Evolutionary conservation across 495 filamentous ascomycete species (phyloP), one percentile per base, ranked within the genome.

Genomic region (Annulohypoxylon stygium): DNA sequence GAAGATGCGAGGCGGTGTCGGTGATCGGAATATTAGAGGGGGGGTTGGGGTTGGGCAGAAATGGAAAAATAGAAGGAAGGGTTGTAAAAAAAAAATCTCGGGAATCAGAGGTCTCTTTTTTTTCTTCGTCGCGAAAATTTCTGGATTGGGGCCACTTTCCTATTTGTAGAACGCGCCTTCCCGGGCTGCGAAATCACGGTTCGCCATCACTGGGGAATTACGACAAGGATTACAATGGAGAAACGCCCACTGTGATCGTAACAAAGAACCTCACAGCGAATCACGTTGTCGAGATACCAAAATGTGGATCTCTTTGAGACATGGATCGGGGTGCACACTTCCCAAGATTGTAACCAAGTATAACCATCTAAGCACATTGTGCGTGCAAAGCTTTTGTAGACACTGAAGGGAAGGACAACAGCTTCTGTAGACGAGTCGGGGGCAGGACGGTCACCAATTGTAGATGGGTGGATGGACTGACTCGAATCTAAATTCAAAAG

Each of bases 151-250:
- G 80, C 77, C 70, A 73, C 70, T 65, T 81, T 82, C 76, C 79
- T 82, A 82, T 83, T 83, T 83, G 82, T 82, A 83, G 75, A 76
- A 78, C 77, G 77, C 72, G 71, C 77, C 74, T 74, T 76, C 76
- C 69, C 70, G 69, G 66, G 54, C 69, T 75, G 65, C 70, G 63
- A 73, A 74, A 73, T 71, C 77, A 78, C 74, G 67, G 75, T 71
- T 74, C 70, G 71, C 71, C 71, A 71, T 69, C 63, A 60, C 69
- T 75, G 47, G 72, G 51, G 72, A 74, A 58, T 51, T 58, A 70
- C 36, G 57, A 74, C 71, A 70, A 54, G 71, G 67, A 10, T 70
- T 30, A 26, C 50, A 47, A 26, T 61, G 51, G 55, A 23, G 30
- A 36, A 25, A 67, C 71, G 23, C 67, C 67, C 63, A 53, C 71